Base-by-base conservation (phyloP, 2,329 filamentous ascomycete species). In the Fusarium chlamydosporum region DNA sequence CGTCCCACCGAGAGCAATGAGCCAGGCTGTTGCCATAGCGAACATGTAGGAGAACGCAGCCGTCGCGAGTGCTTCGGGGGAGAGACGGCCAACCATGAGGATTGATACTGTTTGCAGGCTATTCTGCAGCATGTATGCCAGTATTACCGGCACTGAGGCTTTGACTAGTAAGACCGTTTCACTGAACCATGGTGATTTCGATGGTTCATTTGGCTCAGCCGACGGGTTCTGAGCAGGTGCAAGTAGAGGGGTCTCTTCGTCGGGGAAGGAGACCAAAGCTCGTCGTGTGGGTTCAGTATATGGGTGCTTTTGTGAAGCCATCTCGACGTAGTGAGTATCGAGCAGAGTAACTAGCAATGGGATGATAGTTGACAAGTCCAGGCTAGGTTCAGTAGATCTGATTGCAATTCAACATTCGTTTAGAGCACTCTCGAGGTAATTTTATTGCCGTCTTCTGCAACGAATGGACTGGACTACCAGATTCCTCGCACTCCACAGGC, bases 41-140 rank as follows among this genome's bases (percentile, higher is more conserved):
- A 97, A 97, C 93, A 97, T 97, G 82, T 96, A 95, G 3, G 91
- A 92, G 74, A 97, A 97, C 1, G 93, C 93, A 2, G 92, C 91
- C 0, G 91, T 92, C 0, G 93, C 92, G 8, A 97, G 82, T 3
- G 93, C 89, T 77, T 96, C 91, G 1, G 93, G 90, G 0, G 91
- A 94, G 0, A 93, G 82, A 4, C 92, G 89, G 11, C 93, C 93
- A 4, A 93, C 92, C 37, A 97, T 89, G 45, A 97, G 81, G 6
- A 97, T 92, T 0, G 92, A 96, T 2, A 92, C 77, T 0, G 93
- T 96, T 76, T 97, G 93, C 0, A 97, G 82, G 7, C 91, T 94
- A 77, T 95, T 96, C 65, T 97, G 93, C 7, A 97, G 83, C 10
- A 91, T 91, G 78, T 97, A 97, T 61, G 93, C 93, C 37, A 97